Evolutionary conservation across 176 grass and related monocot species (phyloP), one percentile per base, ranked within the genome.

Genomic region (Rhynchospora breviuscula): DNA sequence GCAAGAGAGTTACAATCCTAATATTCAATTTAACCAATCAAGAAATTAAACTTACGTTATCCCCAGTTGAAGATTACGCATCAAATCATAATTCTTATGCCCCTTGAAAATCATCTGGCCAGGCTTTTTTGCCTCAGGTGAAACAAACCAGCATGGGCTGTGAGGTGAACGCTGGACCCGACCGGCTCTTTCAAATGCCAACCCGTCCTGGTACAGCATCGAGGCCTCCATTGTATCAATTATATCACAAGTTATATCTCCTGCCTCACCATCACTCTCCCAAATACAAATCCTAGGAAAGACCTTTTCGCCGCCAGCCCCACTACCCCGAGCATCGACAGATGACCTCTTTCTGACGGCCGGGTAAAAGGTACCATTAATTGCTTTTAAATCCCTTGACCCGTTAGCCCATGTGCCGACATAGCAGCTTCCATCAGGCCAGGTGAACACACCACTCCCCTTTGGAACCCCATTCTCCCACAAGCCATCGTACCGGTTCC

Each of bases 241-340:
- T 81, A 98, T 98, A 76, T 98, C 91, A 80, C 96, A 98, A 62
- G 96, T 98, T 63, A 98, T 98, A 84, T 98, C 96, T 43, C 96
- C 96, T 0, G 91, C 96, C 43, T 98, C 96, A 46, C 96, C 93
- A 10, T 98, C 96, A 3, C 92, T 95, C 40, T 98, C 96, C 96
- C 96, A 98, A 84, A 98, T 98, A 88, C 96, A 98, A 87, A 98
- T 98, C 88, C 90, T 90, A 19, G 96, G 93, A n/a, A 92, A 85
- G 13, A 72, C 68, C 71, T 86, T 89, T 29, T 78, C 21, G 13
- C 63, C 13, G 45, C 86, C 83, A 49, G 89, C 70, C 76, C 86
- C 51, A 86, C 93, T 63, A 70, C 68, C 33, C 60, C 70, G 64
- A 26, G 52, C 91, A 47, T 98, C 93, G 8, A 93, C 96, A 9